Conservation (phyloP, 2,329 filamentous ascomycete genomes). For the Penicillium nordicum region DNA sequence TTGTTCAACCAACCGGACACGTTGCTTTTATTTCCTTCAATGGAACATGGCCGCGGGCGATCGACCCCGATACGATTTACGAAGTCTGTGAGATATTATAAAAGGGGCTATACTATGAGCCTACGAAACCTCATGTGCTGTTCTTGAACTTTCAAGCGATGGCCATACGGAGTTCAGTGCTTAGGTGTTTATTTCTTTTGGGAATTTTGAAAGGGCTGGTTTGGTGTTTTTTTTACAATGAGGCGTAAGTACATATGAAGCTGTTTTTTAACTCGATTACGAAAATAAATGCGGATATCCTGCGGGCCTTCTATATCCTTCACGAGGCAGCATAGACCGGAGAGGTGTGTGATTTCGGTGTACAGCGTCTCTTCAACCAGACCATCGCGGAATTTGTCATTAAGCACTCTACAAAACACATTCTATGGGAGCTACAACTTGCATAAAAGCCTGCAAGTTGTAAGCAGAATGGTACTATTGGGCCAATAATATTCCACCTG, state of each 20-base stretch:
- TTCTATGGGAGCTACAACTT: not conserved
- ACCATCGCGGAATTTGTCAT: not conserved
- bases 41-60: not conserved
- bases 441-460: not conserved
- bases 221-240: not conserved
- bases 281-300: not conserved
- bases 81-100: not conserved
- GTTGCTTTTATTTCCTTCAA: not conserved
- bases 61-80: conserved; percentile 4
- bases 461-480: not conserved
- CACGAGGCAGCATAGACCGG: not conserved
- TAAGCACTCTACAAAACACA: not conserved
- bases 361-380: not conserved
- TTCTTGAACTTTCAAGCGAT: not conserved
- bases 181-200: not conserved
- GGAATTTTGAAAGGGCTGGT: not conserved
- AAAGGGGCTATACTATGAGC: not conserved
- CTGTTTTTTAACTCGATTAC: not conserved
- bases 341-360: not conserved
- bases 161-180: not conserved
- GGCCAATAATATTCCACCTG: not conserved
- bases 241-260: not conserved
- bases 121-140: not conserved
- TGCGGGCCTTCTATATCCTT: not conserved
- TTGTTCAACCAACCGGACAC: conserved; percentile 5